These are phyloP conservation scores for Bruguiera parviflora DNA, from an alignment of 345 rosid species.

Conservation along the genomic window DNA sequence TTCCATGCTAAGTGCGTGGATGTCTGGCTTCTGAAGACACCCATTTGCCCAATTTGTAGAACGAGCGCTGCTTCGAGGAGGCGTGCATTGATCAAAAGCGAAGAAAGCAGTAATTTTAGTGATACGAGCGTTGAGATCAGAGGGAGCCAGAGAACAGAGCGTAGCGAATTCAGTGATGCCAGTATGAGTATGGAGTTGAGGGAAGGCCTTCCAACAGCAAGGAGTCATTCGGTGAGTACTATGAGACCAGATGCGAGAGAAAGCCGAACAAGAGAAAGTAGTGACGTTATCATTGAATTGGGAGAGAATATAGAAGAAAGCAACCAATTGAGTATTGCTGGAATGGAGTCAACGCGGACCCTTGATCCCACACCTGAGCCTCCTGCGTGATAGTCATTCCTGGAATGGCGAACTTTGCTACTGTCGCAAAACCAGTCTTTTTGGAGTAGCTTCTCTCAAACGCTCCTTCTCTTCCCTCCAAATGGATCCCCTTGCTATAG, in stretches of 20 bases:
- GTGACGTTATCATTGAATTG: neutral
- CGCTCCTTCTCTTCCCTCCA: no score
- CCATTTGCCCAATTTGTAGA: conserved; percentile 58
- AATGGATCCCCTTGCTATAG: no score
- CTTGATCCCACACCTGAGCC: neutral
- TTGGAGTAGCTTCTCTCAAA: neutral
- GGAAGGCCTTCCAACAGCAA: neutral
- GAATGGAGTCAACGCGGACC: neutral
- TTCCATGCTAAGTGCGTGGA: conserved; percentile 58
- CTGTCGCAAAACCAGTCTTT: neutral
- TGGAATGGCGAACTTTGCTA: neutral
- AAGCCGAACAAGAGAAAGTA: neutral
- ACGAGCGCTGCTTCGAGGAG: conserved; percentile 29
- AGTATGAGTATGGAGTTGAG: conserved; percentile 3
- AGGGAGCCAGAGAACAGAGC: neutral
- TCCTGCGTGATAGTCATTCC: neutral
- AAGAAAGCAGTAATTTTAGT: conserved; percentile 22
- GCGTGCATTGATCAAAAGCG: conserved; percentile 10
- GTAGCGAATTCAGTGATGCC: conserved; percentile 14
- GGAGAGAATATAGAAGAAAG: neutral
- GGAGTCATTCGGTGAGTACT: neutral
- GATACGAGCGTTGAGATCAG: conserved; percentile 16
- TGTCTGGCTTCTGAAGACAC: conserved; percentile 51
- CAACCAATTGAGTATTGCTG: neutral
- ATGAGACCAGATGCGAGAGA: neutral